Percentiles rank a stretch among this genome's conserved stretches.
Evolutionary conservation across 345 rosid species (phyloP).

Genomic region (Camelina hispida): DNA sequence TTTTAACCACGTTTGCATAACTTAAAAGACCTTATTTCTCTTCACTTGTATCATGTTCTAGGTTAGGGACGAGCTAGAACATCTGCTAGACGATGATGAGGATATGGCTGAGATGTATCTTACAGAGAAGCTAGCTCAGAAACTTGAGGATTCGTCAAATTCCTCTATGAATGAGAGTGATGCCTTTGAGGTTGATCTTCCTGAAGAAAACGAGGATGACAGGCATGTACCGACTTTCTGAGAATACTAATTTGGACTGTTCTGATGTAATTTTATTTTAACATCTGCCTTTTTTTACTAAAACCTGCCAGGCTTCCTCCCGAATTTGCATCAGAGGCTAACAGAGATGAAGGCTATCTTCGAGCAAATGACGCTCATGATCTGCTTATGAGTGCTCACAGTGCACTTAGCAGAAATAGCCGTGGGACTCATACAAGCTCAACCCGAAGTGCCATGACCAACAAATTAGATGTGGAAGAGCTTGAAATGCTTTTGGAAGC

Average conservation of each 20-base stretch:
- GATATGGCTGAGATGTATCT: slow-evolving; percentile 99
- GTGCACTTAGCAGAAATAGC: slow-evolving; percentile 58
- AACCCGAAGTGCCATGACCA: slow-evolving; percentile 65
- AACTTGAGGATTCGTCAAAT: slow-evolving; percentile 67
- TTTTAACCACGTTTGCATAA: slow-evolving; percentile 1
- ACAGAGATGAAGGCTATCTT: slow-evolving; percentile 52
- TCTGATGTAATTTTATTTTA: slow-evolving; percentile 25
- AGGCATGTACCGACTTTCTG: slow-evolving; percentile 48
- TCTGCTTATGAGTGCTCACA: slow-evolving; percentile 54
- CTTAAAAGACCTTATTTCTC: neutral
- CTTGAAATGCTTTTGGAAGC: slow-evolving; percentile 98
- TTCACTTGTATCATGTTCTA: slow-evolving; percentile 37
- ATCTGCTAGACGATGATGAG: slow-evolving; percentile 91
- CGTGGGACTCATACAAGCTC: slow-evolving; percentile 70
- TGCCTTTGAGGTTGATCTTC: slow-evolving; percentile 56
- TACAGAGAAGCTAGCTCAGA: slow-evolving; percentile 74
- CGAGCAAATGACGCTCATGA: slow-evolving; percentile 50
- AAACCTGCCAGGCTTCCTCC: slow-evolving; percentile 51
- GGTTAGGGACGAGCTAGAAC: slow-evolving; percentile 95
- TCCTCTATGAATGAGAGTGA: slow-evolving; percentile 65
- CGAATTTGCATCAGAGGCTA: slow-evolving; percentile 51
- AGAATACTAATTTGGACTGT: neutral
- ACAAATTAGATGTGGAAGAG: slow-evolving; percentile 83
- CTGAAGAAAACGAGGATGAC: slow-evolving; percentile 57
- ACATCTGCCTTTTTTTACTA: slow-evolving; percentile 18